Conservation (phyloP, 345 rosid genomes). For the Camelina hispida region DNA sequence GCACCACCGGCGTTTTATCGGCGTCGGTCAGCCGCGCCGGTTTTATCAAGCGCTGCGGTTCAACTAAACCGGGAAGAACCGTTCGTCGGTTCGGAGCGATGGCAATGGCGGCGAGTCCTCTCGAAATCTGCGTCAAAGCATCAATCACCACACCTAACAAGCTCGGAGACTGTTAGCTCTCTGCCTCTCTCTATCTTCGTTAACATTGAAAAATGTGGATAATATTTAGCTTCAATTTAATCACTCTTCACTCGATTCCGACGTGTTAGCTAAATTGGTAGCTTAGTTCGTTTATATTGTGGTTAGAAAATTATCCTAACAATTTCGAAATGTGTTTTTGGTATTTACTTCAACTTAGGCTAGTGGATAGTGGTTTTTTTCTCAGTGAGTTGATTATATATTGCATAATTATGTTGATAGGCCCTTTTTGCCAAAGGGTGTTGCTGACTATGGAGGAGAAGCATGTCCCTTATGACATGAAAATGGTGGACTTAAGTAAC, state of each 20-base stretch:
- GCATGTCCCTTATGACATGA: conserved; percentile 81
- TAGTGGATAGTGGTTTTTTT: too few species aligned
- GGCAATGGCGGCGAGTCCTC: conserved; percentile 62
- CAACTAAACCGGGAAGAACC: conserved; percentile 29
- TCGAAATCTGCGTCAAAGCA: conserved; percentile 86
- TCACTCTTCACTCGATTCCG: not conserved
- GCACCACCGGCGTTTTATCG: conserved; percentile 56
- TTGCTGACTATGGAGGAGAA: conserved; percentile 89
- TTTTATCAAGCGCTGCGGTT: conserved; percentile 35
- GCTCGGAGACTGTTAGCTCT: conserved; percentile 82
- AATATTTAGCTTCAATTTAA: conserved; percentile 13
- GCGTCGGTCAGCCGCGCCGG: conserved; percentile 51
- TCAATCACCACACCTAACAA: conserved; percentile 74
- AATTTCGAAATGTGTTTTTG: conserved; percentile 17
- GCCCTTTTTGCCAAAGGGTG: conserved; percentile 93
- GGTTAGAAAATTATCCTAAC: not conserved
- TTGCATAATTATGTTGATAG: conserved; percentile 44
- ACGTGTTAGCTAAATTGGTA: conserved; percentile 9
- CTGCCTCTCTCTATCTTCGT: conserved; percentile 34
- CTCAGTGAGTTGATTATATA: not conserved
- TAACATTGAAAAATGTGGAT: conserved; percentile 32
- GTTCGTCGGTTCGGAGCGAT: conserved; percentile 43
- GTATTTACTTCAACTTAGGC: not conserved
- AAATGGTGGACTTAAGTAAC: conserved; percentile 79
- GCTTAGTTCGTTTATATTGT: not conserved